phyloP scores from a whole-genome alignment of 2,329 filamentous ascomycete genomes.

The Cordyceps farinosa region DNA sequence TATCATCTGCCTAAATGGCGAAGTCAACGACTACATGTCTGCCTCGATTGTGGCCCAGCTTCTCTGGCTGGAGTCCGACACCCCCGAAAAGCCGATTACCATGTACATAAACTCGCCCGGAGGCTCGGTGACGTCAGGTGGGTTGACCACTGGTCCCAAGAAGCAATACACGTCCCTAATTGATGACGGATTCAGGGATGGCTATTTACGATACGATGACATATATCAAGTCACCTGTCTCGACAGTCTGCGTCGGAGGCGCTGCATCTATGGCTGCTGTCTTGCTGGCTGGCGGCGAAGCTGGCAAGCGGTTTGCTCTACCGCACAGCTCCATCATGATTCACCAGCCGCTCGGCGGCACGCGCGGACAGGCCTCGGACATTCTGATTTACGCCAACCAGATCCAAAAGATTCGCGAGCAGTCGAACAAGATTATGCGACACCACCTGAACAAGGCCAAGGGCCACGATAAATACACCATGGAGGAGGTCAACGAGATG shows the following conservation, averaged over 20 bases:
- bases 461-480: conserved; percentile 68
- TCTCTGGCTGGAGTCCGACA: conserved; percentile 96
- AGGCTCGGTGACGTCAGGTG: conserved; percentile 75
- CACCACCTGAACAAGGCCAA: conserved; percentile 76
- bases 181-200: conserved; percentile 44
- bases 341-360: conserved; percentile 83
- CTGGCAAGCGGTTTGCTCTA: conserved; percentile 81
- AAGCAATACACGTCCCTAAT: not conserved
- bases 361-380: conserved; percentile 65
- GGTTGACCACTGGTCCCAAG: conserved; percentile 7
- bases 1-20: conserved; percentile 88
- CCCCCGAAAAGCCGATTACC: conserved; percentile 88
- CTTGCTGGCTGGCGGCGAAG: conserved; percentile 78
- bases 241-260: conserved; percentile 90
- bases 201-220: conserved; percentile 99
- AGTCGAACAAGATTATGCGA: conserved; percentile 88
- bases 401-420: conserved; percentile 79
- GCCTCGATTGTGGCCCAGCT: conserved; percentile 95
- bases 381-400: conserved; percentile 97
- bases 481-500: conserved; percentile 84
- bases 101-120: conserved; percentile 98
- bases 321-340: conserved; percentile 97
- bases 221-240: conserved; percentile 90
- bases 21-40: conserved; percentile 84
- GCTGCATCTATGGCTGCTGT: conserved; percentile 94